Evolutionary conservation across 495 filamentous ascomycete genomes (phyloP).

Genomic region (Penicillium dipodomyicola): DNA sequence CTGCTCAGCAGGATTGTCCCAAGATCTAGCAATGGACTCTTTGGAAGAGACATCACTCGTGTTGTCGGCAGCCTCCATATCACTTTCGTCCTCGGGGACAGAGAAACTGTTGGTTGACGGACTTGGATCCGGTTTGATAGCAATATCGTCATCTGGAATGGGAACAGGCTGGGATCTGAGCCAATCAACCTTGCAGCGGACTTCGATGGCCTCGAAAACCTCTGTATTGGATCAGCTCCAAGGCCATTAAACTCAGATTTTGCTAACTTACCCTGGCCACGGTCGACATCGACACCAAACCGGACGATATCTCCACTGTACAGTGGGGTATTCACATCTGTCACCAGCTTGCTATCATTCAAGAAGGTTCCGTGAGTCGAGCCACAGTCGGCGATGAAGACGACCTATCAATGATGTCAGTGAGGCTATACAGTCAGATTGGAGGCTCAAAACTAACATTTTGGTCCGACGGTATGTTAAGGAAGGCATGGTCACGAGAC

Average conservation of each 20-base stretch:
- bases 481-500: conserved; percentile 71
- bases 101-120: conserved; percentile 41
- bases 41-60: conserved; percentile 3
- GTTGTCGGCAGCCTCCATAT: not conserved
- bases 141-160: not conserved
- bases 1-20: not conserved
- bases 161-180: conserved; percentile 10
- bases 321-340: conserved; percentile 37
- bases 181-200: conserved; percentile 39
- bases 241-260: too few relatives aligned
- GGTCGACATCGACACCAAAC: conserved; percentile 55
- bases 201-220: conserved; percentile 38
- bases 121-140: conserved; percentile 5
- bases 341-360: conserved; percentile 40
- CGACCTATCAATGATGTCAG: conserved; percentile 29
- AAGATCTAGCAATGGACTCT: not conserved
- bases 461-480: conserved; percentile 44
- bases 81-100: conserved; percentile 38
- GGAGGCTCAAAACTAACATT: conserved; percentile 35
- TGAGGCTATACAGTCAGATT: not conserved
- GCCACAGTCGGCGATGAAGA: conserved; percentile 49
- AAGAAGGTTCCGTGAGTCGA: conserved; percentile 60
- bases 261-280: conserved; percentile 42
- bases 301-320: conserved; percentile 48
- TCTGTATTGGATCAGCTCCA: conserved; percentile 26